Evolutionary conservation across 345 rosid genomes (phyloP).

Genomic region (Salix koriyanagi): DNA sequence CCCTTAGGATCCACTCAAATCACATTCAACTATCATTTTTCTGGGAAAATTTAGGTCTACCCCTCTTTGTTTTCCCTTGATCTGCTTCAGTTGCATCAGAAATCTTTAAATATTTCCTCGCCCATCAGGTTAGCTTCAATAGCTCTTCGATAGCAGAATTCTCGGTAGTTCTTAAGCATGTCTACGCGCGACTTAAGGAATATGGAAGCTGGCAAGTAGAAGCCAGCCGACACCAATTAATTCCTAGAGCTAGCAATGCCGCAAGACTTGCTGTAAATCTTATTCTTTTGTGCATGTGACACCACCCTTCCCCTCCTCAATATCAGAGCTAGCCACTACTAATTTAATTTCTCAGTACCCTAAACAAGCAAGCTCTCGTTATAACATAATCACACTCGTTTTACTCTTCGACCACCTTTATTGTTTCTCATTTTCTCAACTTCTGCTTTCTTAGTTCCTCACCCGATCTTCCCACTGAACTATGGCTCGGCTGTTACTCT

Average conservation of each 20-base stretch:
- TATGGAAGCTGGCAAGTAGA: neutral
- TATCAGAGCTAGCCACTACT: neutral
- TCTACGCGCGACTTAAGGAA: neutral
- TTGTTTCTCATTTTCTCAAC: neutral
- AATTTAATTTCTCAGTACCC: too few species aligned
- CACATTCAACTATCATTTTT: too few species aligned
- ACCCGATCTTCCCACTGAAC: neutral
- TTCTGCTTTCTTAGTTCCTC: neutral
- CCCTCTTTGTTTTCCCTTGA: neutral
- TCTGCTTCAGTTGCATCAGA: neutral
- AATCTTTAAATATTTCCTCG: neutral
- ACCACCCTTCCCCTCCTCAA: neutral
- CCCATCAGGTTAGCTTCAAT: conserved; percentile 18
- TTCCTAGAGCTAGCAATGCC: conserved; percentile 9
- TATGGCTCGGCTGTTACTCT: conserved; percentile 34
- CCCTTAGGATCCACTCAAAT: too few species aligned
- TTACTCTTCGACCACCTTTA: neutral
- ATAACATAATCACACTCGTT: neutral
- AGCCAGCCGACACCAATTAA: conserved; percentile 7
- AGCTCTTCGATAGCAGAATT: neutral
- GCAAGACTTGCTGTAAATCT: neutral
- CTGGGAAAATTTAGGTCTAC: neutral
- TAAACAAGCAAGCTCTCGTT: neutral
- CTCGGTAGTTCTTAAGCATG: neutral
- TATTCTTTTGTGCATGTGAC: conserved; percentile 12